phyloP scores from a whole-genome alignment of 2,329 filamentous ascomycete species.

The Neurospora crassa region DNA sequence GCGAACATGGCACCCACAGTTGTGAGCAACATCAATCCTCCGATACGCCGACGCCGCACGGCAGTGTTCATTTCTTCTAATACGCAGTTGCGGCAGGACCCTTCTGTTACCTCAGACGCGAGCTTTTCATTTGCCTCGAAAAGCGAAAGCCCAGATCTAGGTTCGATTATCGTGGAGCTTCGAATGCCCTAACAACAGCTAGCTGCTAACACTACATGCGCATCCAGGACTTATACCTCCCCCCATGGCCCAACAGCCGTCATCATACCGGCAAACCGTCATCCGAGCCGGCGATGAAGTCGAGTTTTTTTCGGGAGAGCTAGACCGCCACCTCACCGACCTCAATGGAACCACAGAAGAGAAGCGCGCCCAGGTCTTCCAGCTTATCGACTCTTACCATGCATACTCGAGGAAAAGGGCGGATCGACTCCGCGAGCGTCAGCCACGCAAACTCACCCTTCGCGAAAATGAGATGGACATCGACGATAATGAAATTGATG shows the following conservation, averaged over 20 bases:
- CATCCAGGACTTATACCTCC: neutral
- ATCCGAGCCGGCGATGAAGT: constrained; percentile 70
- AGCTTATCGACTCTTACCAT: constrained; percentile 58
- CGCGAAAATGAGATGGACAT: constrained; percentile 43
- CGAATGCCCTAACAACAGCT: neutral
- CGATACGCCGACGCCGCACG: neutral
- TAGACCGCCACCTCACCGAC: constrained; percentile 63
- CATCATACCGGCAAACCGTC: constrained; percentile 20
- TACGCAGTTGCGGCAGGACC: constrained; percentile 7
- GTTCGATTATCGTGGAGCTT: constrained; percentile 4
- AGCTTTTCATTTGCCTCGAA: constrained; percentile 11
- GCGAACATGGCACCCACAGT: constrained; percentile 16
- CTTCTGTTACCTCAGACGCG: constrained; percentile 10
- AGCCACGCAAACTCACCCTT: constrained; percentile 13
- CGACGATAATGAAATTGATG: constrained; percentile 34
- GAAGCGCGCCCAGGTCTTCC: constrained; percentile 55
- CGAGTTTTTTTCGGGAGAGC: constrained; percentile 72
- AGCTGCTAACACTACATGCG: neutral
- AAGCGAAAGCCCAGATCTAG: constrained; percentile 10
- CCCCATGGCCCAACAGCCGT: neutral
- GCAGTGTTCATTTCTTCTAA: constrained; percentile 7
- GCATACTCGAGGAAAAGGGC: constrained; percentile 40
- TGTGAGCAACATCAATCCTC: constrained; percentile 9
- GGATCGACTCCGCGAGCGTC: constrained; percentile 32
- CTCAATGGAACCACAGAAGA: constrained; percentile 38